phyloP scores from a whole-genome alignment of 495 filamentous ascomycete species.

The Penicillium mononematosum region DNA sequence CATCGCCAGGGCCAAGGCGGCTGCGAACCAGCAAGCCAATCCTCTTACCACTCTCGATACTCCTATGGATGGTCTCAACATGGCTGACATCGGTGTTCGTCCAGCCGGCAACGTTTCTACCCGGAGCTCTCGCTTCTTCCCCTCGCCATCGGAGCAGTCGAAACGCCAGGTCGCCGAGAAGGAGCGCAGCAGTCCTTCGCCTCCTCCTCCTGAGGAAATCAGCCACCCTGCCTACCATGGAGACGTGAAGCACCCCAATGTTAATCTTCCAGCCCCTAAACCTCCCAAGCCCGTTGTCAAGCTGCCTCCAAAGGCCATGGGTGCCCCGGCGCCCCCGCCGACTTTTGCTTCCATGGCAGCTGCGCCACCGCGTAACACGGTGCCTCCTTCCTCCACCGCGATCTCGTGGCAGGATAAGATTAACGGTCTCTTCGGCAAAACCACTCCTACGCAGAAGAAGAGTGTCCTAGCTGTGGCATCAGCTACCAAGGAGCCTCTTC shows the following conservation, averaged over 20 bases:
- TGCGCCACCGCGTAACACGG: conserved; percentile 33
- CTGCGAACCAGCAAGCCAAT: conserved; percentile 22
- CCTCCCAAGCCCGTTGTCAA: conserved; percentile 68
- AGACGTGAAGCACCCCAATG: conserved; percentile 60
- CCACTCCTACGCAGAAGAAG: conserved; percentile 49
- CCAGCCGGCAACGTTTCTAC: conserved; percentile 39
- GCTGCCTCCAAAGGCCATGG: conserved; percentile 58
- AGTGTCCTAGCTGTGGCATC: conserved; percentile 56
- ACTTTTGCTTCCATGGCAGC: conserved; percentile 59
- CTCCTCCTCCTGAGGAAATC: conserved; percentile 67
- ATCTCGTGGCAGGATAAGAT: conserved; percentile 72
- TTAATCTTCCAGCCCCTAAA: conserved; percentile 64
- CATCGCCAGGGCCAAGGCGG: conserved; percentile 6
- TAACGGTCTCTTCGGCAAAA: conserved; percentile 68
- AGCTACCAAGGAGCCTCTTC: conserved; percentile 59
- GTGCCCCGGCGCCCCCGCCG: conserved; percentile 45
- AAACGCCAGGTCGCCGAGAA: conserved; percentile 40
- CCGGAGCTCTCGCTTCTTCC: conserved; percentile 72
- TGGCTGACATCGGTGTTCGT: conserved; percentile 30
- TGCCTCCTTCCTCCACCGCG: conserved; percentile 26
- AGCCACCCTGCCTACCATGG: conserved; percentile 71
- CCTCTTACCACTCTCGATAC: conserved; percentile 39
- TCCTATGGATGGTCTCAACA: conserved; percentile 33
- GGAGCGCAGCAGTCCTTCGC: conserved; percentile 50
- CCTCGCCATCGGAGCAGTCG: conserved; percentile 43